Evolutionary conservation across 345 rosid species (phyloP).

Genomic region (Gossypioides kirkii): DNA sequence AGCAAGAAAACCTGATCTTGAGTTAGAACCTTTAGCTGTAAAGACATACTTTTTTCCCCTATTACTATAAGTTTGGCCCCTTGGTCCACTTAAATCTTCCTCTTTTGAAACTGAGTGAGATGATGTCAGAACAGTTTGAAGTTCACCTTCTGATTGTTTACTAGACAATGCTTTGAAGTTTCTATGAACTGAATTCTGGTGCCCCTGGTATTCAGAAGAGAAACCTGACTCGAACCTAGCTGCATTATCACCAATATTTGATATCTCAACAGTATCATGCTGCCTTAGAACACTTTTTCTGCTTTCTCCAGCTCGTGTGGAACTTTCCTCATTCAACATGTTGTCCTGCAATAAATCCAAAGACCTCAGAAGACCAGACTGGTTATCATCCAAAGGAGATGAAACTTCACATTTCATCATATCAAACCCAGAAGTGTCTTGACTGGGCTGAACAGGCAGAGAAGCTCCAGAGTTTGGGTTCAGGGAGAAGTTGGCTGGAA

Average conservation of each 20-base stretch:
- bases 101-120: conserved; percentile 31
- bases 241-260: conserved; percentile 24
- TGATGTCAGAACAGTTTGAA: conserved; percentile 29
- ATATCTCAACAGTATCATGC: conserved; percentile 39
- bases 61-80: conserved; percentile 33
- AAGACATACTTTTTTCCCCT: conserved; percentile 42
- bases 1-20: conserved; percentile 38
- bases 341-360: conserved; percentile 32
- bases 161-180: conserved; percentile 26
- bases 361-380: conserved; percentile 39
- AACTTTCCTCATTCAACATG: conserved; percentile 30
- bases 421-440: conserved; percentile 11
- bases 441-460: conserved; percentile 40
- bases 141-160: conserved; percentile 41
- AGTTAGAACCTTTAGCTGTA: conserved; percentile 47
- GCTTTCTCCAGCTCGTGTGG: conserved; percentile 31
- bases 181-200: conserved; percentile 28
- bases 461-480: conserved; percentile 47
- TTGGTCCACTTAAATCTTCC: conserved; percentile 28
- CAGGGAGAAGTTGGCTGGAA: conserved; percentile 36
- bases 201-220: conserved; percentile 29
- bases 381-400: conserved; percentile 35
- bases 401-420: background rate
- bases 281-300: conserved; percentile 25
- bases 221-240: conserved; percentile 31